Evolutionary conservation across 257 asterid genomes (phyloP).

Genomic region (Forsythia suspensa): DNA sequence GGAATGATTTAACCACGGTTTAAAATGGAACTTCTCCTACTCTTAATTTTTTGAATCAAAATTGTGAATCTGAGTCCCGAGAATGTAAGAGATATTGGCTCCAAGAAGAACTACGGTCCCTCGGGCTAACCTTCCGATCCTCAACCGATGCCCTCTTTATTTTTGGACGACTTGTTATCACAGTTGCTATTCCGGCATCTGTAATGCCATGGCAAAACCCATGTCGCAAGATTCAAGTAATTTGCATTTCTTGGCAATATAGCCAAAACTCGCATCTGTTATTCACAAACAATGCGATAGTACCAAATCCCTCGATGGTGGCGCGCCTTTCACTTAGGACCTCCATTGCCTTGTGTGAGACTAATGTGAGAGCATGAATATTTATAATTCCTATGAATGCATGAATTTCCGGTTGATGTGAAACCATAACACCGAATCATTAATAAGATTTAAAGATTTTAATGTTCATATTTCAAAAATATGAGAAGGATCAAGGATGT

Average conservation of each 20-base stretch:
- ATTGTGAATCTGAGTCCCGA: too few species aligned
- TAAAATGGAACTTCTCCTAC: neutral
- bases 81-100: neutral
- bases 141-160: slow-evolving; percentile 44
- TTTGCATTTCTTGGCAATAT: slow-evolving; percentile 39
- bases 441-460: too few species aligned
- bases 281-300: slow-evolving; percentile 45
- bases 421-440: too few species aligned
- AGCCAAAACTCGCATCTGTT: slow-evolving; percentile 34
- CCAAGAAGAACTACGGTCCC: neutral
- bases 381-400: too few species aligned
- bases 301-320: slow-evolving; percentile 39
- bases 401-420: too few species aligned
- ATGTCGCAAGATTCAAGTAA: slow-evolving; percentile 43
- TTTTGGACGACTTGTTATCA: slow-evolving; percentile 34
- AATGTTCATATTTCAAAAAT: too few species aligned
- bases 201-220: slow-evolving; percentile 46
- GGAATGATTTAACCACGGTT: neutral
- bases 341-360: slow-evolving; percentile 31
- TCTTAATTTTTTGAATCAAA: neutral
- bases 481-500: too few species aligned
- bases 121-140: slow-evolving; percentile 40
- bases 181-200: slow-evolving; percentile 41
- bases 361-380: too few species aligned
- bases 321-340: too few species aligned